Evolutionary conservation across 208 protist genomes (phyloP).

Genomic region (Trichomonas vaginalis): DNA sequence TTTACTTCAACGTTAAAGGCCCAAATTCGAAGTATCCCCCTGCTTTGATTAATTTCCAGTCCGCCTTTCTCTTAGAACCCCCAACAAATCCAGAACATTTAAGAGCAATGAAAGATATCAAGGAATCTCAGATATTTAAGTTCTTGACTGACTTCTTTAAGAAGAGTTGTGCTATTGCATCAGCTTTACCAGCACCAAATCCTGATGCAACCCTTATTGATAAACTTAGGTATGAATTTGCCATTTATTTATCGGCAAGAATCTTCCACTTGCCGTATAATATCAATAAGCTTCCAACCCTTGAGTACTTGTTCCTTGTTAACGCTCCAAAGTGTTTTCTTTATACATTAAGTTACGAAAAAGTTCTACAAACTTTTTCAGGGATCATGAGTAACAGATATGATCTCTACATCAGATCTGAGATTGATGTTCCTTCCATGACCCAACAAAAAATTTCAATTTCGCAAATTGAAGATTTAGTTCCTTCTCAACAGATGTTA

Average conservation of each 20-base stretch:
- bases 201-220: neutral
- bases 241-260: neutral
- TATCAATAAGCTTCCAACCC: neutral
- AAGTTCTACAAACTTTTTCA: neutral
- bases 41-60: neutral
- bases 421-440: neutral
- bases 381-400: neutral
- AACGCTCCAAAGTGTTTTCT: neutral
- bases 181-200: neutral
- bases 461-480: neutral
- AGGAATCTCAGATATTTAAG: neutral
- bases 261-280: neutral
- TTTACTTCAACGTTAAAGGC: neutral
- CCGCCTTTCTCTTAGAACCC: neutral
- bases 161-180: neutral
- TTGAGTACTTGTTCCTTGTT: neutral
- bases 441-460: neutral
- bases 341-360: neutral
- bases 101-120: neutral
- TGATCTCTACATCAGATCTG: neutral
- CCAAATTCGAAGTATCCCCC: neutral
- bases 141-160: neutral
- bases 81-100: neutral
- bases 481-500: neutral
- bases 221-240: neutral